Percentiles rank a stretch among this genome's conserved stretches.
phyloP scores from a whole-genome alignment of 148 eudicot species.

The Tetragonia tetragonoides region DNA sequence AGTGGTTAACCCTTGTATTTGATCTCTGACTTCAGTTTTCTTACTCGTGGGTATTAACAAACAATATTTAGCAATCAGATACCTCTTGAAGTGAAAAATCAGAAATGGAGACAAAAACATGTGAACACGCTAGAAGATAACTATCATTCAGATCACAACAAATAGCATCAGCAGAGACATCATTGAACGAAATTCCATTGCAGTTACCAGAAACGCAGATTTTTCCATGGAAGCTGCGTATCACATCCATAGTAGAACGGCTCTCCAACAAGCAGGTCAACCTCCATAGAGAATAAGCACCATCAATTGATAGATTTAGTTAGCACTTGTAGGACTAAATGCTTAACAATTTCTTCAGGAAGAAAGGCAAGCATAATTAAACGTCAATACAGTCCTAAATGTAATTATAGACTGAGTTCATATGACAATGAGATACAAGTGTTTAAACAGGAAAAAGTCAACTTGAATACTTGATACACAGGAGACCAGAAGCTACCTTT shows the following conservation, averaged over 20 bases:
- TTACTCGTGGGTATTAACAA: neutral
- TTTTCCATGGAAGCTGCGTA: slow-evolving; percentile 79
- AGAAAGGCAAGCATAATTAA: neutral
- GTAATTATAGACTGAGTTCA: neutral
- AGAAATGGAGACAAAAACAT: neutral
- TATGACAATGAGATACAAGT: neutral
- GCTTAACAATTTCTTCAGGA: neutral
- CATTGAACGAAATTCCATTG: neutral
- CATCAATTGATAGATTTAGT: neutral
- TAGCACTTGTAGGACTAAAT: neutral
- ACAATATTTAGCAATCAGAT: neutral
- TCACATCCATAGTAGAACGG: slow-evolving; percentile 84
- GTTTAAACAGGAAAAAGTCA: neutral
- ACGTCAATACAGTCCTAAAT: neutral
- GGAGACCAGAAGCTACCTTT: slow-evolving; percentile 40
- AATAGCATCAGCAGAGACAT: slow-evolving; percentile 6
- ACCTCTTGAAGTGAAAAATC: neutral
- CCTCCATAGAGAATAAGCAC: slow-evolving; percentile 39
- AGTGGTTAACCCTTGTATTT: neutral
- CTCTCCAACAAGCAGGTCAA: slow-evolving; percentile 75
- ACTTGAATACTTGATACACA: slow-evolving; percentile 1
- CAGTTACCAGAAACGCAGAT: slow-evolving; percentile 80
- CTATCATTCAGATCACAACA: neutral
- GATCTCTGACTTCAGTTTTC: neutral
- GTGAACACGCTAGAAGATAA: neutral